Percentiles rank a stretch among this genome's conserved stretches.
Conservation (phyloP, 1,139 yeast species). For the Hansenula lynferdii region DNA sequence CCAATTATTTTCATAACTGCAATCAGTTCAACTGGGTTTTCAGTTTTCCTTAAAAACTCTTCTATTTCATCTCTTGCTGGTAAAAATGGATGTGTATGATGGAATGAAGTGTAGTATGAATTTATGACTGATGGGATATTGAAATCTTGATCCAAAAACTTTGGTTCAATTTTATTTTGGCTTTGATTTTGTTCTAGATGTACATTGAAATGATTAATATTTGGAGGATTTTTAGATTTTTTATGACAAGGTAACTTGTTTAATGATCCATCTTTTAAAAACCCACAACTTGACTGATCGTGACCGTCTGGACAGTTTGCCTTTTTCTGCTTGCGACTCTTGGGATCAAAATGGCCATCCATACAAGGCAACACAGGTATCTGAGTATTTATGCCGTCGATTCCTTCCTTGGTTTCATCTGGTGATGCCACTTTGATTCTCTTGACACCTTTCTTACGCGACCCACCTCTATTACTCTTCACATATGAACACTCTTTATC, state of each 20-base stretch:
- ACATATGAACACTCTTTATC: conserved; percentile 38
- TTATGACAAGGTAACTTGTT: conserved; percentile 10
- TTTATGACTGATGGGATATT: conserved; percentile 26
- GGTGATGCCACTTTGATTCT: conserved; percentile 7
- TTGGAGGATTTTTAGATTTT: not conserved
- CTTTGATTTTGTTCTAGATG: not conserved
- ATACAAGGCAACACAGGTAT: conserved; percentile 15
- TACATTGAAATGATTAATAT: not conserved
- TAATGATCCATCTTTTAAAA: conserved; percentile 7
- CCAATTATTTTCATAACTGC: conserved; percentile 41
- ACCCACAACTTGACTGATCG: conserved; percentile 15
- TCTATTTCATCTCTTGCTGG: conserved; percentile 33
- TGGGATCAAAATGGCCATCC: conserved; percentile 5
- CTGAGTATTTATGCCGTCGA: not conserved
- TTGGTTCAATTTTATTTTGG: not conserved
- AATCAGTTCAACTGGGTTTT: conserved; percentile 34
- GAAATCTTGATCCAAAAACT: conserved; percentile 14
- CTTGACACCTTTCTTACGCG: conserved; percentile 41
- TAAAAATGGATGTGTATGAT: conserved; percentile 39
- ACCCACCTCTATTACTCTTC: conserved; percentile 46
- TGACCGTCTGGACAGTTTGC: conserved; percentile 22
- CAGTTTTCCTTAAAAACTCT: conserved; percentile 27
- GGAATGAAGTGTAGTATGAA: conserved; percentile 35
- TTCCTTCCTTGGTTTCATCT: not conserved
- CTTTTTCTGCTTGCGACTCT: not conserved